Evolutionary conservation across 2,329 filamentous ascomycete species (phyloP).

Genomic region (Clonostachys rosea): DNA sequence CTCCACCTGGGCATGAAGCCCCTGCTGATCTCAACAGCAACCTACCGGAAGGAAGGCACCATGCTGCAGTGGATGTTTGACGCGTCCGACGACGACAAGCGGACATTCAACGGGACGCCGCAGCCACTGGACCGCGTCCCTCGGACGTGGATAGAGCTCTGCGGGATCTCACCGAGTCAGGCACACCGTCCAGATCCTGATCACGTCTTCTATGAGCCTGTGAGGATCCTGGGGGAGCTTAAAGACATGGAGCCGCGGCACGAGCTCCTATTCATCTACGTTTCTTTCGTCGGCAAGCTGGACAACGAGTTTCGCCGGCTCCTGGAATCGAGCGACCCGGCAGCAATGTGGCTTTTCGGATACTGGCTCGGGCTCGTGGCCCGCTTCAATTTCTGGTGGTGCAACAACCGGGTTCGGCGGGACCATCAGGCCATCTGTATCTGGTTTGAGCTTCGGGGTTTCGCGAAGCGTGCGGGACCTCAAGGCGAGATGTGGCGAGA

Average conservation of each 20-base stretch:
- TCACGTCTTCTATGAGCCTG: neutral
- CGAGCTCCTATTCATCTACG: neutral
- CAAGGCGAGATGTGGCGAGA: slow-evolving; percentile 11
- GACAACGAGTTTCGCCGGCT: slow-evolving; percentile 55
- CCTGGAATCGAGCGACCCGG: slow-evolving; percentile 7
- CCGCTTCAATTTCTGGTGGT: slow-evolving; percentile 14
- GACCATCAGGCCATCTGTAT: slow-evolving; percentile 10
- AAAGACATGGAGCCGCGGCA: neutral
- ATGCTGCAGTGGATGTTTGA: slow-evolving; percentile 2
- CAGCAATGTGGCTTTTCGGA: slow-evolving; percentile 11
- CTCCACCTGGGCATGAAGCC: slow-evolving; percentile 10
- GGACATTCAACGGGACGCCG: neutral
- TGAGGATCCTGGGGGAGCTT: neutral
- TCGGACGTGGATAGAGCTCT: neutral
- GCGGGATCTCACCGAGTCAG: neutral
- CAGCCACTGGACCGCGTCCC: neutral
- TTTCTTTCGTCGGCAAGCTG: slow-evolving; percentile 51
- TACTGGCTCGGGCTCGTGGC: slow-evolving; percentile 12
- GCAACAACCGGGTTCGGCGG: slow-evolving; percentile 5
- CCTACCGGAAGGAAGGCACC: neutral
- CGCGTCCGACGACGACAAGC: neutral
- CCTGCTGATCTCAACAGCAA: slow-evolving; percentile 2
- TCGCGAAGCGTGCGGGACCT: slow-evolving; percentile 4
- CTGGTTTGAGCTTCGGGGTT: slow-evolving; percentile 6
- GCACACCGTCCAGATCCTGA: neutral